Conservation (phyloP, 805 yeast species). For the Ogataea methanolica region DNA sequence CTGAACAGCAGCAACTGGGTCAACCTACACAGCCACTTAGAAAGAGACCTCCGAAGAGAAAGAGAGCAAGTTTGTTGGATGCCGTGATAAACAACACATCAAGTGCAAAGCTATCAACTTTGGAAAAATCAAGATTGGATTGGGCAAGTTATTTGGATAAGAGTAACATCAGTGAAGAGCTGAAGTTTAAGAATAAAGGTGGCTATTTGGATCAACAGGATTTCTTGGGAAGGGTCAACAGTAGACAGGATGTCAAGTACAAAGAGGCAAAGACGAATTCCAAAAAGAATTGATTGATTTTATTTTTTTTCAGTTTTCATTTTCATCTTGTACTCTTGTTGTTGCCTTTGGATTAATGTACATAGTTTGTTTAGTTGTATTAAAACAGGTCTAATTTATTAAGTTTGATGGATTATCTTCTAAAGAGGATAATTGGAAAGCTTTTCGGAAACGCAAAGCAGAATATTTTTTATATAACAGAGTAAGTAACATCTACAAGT, state of each 20-base stretch:
- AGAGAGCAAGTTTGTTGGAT: slow-evolving; percentile 71
- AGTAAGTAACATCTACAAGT: too few species aligned
- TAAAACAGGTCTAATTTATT: too few species aligned
- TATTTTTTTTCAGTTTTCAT: not conserved
- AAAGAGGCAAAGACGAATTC: slow-evolving; percentile 33
- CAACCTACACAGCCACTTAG: not conserved
- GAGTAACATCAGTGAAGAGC: slow-evolving; percentile 78
- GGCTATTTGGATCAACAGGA: slow-evolving; percentile 92
- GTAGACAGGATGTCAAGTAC: slow-evolving; percentile 46
- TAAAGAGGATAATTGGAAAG: too few species aligned
- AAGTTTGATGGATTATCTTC: too few species aligned
- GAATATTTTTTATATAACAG: too few species aligned
- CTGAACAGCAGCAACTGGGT: not conserved
- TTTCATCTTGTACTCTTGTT: not conserved
- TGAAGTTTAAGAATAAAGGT: slow-evolving; percentile 74
- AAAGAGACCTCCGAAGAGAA: slow-evolving; percentile 42
- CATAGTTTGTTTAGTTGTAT: too few species aligned
- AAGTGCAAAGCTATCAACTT: slow-evolving; percentile 78
- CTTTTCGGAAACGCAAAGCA: too few species aligned
- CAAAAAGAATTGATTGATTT: slow-evolving; percentile 1
- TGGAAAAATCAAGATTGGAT: slow-evolving; percentile 89
- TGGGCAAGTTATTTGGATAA: slow-evolving; percentile 94
- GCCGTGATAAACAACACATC: slow-evolving; percentile 67
- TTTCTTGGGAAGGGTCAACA: slow-evolving; percentile 73
- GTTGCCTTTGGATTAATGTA: too few species aligned